Percentiles rank a stretch among this genome's conserved stretches.
Conservation (phyloP, 345 rosid genomes). For the Angophora floribunda region DNA sequence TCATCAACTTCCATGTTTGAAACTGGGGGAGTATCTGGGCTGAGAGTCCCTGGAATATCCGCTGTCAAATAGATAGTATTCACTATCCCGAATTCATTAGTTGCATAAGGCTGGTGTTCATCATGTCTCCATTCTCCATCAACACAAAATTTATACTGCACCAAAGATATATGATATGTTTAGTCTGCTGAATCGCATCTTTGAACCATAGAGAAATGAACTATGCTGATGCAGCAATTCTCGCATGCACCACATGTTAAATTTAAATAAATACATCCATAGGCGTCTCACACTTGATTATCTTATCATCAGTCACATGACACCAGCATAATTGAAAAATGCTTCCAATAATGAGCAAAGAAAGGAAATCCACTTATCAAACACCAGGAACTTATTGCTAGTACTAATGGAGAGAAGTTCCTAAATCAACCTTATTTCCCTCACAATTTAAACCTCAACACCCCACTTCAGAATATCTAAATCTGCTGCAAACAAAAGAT, state of each 20-base stretch:
- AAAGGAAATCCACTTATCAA: not conserved
- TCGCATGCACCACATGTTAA: not conserved
- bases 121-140: slow-evolving; percentile 96
- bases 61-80: slow-evolving; percentile 51
- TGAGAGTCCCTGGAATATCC: slow-evolving; percentile 20
- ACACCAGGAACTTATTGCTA: not conserved
- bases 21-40: slow-evolving; percentile 19
- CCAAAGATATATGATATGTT: not conserved
- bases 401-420: not conserved
- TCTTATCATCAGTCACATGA: not conserved
- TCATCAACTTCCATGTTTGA: slow-evolving; percentile 77
- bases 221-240: not conserved
- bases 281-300: not conserved
- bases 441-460: not conserved
- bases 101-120: slow-evolving; percentile 55
- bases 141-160: slow-evolving; percentile 84
- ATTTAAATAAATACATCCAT: not conserved
- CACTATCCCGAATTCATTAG: slow-evolving; percentile 52
- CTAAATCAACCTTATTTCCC: not conserved
- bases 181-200: not conserved
- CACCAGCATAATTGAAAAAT: not conserved
- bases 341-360: not conserved
- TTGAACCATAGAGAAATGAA: not conserved
- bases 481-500: not conserved
- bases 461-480: not conserved